phyloP scores from a whole-genome alignment of 2,329 filamentous ascomycete species.

The Penicillium sp. region DNA sequence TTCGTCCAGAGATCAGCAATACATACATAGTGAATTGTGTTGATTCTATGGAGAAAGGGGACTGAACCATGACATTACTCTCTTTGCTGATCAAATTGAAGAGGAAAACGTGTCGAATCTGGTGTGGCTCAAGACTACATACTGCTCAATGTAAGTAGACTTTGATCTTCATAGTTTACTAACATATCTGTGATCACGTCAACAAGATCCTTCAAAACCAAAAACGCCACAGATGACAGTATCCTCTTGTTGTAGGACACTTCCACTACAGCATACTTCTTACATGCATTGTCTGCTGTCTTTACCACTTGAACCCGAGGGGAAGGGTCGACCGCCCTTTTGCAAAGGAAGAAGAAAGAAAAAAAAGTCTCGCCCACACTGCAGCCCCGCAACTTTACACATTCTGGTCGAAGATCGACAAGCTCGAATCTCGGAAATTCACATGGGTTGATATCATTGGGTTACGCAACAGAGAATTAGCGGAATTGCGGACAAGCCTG shows the following conservation, averaged over 20 bases:
- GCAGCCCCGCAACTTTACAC: conserved; percentile 15
- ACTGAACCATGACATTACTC: not conserved
- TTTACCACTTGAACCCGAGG: not conserved
- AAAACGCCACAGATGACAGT: conserved; percentile 8
- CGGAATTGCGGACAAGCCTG: conserved; percentile 12
- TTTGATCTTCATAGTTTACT: conserved; percentile 17
- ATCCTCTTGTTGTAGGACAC: not conserved
- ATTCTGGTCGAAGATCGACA: conserved; percentile 18
- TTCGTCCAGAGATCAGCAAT: conserved; percentile 11
- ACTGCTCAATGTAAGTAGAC: conserved; percentile 4
- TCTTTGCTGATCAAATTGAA: conserved; percentile 1
- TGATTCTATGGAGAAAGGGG: conserved; percentile 7
- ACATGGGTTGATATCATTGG: conserved; percentile 1
- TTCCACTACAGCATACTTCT: not conserved
- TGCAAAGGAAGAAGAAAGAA: not conserved
- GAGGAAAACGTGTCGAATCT: conserved; percentile 11
- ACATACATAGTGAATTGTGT: conserved; percentile 7
- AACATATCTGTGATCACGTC: conserved; percentile 8
- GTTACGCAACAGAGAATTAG: not conserved
- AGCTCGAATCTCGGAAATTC: conserved; percentile 3
- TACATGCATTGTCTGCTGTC: not conserved
- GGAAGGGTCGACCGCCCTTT: conserved; percentile 13
- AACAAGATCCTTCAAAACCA: conserved; percentile 8
- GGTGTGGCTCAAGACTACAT: conserved; percentile 8
- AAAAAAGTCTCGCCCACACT: not conserved